Evolutionary conservation across 805 yeast species (phyloP).

Genomic region (Pichia gijzeniarum): DNA sequence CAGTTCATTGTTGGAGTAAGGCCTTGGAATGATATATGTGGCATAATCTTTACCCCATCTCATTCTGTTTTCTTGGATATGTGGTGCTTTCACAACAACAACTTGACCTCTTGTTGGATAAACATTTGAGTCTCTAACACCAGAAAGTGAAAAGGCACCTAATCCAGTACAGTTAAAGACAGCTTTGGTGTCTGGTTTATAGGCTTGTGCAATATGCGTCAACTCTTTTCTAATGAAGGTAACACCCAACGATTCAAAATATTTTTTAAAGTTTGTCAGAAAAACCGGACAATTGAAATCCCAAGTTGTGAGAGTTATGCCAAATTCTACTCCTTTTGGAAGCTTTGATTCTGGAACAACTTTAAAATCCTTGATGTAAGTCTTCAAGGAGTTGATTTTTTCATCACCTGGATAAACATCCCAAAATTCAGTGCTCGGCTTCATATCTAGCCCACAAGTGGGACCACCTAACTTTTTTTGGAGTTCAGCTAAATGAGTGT

Average conservation of each 20-base stretch:
- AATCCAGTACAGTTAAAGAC: slow-evolving; percentile 77
- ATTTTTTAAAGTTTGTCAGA: slow-evolving; percentile 39
- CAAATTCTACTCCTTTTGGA: slow-evolving; percentile 49
- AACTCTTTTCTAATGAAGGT: slow-evolving; percentile 40
- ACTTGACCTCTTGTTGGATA: slow-evolving; percentile 82
- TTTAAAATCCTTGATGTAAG: slow-evolving; percentile 44
- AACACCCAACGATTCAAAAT: slow-evolving; percentile 46
- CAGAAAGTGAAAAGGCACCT: slow-evolving; percentile 58
- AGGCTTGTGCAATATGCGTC: slow-evolving; percentile 53
- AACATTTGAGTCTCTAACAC: slow-evolving; percentile 53
- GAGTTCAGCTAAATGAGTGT: slow-evolving; percentile 38
- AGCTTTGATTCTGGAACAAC: slow-evolving; percentile 34
- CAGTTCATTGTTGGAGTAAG: slow-evolving; percentile 56
- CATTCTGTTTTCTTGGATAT: slow-evolving; percentile 50
- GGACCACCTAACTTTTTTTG: slow-evolving; percentile 45
- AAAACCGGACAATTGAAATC: slow-evolving; percentile 68
- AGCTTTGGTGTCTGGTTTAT: slow-evolving; percentile 30
- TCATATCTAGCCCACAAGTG: slow-evolving; percentile 45
- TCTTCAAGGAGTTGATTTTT: slow-evolving; percentile 41
- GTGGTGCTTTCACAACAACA: slow-evolving; percentile 65
- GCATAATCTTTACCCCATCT: slow-evolving; percentile 57
- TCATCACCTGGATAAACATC: slow-evolving; percentile 39
- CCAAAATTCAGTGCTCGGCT: slow-evolving; percentile 56
- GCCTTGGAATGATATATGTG: slow-evolving; percentile 70
- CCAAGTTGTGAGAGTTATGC: slow-evolving; percentile 54